Base-by-base conservation (phyloP, 2,329 filamentous ascomycete genomes). In the Endoconidiophora laricicola region DNA sequence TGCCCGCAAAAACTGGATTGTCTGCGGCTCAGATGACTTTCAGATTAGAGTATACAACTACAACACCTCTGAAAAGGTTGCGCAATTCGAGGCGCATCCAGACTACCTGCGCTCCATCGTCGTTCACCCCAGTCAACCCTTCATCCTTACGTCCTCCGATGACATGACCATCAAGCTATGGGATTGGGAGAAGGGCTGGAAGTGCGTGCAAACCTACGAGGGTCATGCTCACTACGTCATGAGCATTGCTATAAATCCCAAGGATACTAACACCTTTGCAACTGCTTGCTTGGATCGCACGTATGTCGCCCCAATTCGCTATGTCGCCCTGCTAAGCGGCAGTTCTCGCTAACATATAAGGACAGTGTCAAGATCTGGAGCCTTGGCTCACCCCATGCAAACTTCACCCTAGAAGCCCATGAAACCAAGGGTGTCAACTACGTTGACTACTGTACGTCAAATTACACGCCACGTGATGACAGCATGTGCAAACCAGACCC, bases 181-280 rank as follows among this genome's bases (percentile, higher is more conserved):
- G 88, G 88, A 98, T 64, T 98, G 91, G 91, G 91, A 98, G 60
- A 93, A 91, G 66, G 79, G 79, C 58, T 98, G 91, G 91, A 94
- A 95, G 66, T 96, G 90, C 62, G 86, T 96, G 29, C 87, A 94
- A 65, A 79, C 94, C 42, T 98, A 95, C 60, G 90, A 96, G 64
- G 91, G 91, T 26, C 93, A 98, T 63, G 84, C 81, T 58, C 91
- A 94, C 69, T 94, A 94, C 57, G 90, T 94, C 56, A 95, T 96
- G 90, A 86, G 86, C 24, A 72, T 96, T 56, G 83, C 90, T 47
- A 94, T 96, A 64, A 98, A 98, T 66, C 91, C 91, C 46, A 98
- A 98, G 68, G 87, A 94, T 58, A 94, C 86, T 52, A 93, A 93
- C 66, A 91, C 74, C 14, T 79, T 94, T 62, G 87, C 87, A 36